Evolutionary conservation across 345 rosid species (phyloP).

Genomic region (Kernera saxatilis): DNA sequence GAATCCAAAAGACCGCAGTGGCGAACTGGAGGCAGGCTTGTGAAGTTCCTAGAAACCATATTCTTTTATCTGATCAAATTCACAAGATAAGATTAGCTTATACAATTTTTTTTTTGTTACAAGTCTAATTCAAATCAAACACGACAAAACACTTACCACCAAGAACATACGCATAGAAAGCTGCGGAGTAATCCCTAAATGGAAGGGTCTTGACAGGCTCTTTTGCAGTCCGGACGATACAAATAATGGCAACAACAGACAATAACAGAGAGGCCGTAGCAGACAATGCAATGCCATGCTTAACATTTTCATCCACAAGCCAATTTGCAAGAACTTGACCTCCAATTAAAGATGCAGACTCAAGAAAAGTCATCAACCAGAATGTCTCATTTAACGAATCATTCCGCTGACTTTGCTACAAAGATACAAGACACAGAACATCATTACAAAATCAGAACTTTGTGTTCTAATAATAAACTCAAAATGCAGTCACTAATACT

Average conservation of each 20-base stretch:
- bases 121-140: not conserved
- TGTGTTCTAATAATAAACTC: not conserved
- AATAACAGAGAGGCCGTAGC: conserved; percentile 39
- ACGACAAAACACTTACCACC: conserved; percentile 46
- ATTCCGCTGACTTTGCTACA: conserved; percentile 80
- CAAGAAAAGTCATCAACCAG: conserved; percentile 86
- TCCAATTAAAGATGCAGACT: conserved; percentile 67
- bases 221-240: conserved; percentile 46
- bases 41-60: conserved; percentile 66
- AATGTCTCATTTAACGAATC: conserved; percentile 73
- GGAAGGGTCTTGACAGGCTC: conserved; percentile 38
- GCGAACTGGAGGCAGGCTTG: conserved; percentile 90
- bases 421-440: not conserved
- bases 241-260: conserved; percentile 47
- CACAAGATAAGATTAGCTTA: not conserved
- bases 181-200: conserved; percentile 39
- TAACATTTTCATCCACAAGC: conserved; percentile 42
- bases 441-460: not conserved
- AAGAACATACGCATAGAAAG: conserved; percentile 46
- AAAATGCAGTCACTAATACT: not conserved
- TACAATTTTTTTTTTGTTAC: not conserved
- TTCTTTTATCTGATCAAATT: conserved; percentile 64
- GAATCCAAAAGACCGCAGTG: conserved; percentile 72
- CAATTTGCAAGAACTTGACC: conserved; percentile 76
- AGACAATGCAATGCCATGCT: conserved; percentile 45